Evolutionary conservation across 2,329 filamentous ascomycete genomes (phyloP), one percentile per base, ranked within the genome.

Genomic region (Drechslerella stenobrocha): DNA sequence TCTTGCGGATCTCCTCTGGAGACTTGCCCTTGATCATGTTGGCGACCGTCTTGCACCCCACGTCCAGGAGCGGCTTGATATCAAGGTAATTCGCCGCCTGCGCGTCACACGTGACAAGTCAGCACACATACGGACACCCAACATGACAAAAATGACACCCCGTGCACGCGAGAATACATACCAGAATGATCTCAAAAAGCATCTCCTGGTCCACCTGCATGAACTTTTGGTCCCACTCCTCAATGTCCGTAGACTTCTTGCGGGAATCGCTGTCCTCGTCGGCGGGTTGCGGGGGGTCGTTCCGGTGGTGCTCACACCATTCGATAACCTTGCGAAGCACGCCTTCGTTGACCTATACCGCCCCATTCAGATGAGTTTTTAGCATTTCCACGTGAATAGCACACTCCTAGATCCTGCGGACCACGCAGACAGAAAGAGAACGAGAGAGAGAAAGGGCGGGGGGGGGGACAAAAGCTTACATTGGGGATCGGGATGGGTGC

Each of bases 21-120:
- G 90, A 96, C 83, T 98, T 98, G 80, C 93, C 93, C 88, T 98
- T 98, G 82, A 98, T 98, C 93, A 98, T 98, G 80, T 98, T 98
- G 70, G 93, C 93, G 13, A 98, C 93, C 0, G 93, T 98, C 84
- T 98, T 98, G 85, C 93, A 98, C 70, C 93, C 93, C 66, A 97
- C 92, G 72, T 98, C 93, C 24, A 98, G 87, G 0, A 98, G 87
- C 1, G 90, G 88, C 83, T 97, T 98, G 81, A 98, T 98, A 73
- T 98, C 93, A 66, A 98, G 87, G 78, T 97, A 98, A 82, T 98
- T 98, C 74, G 92, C 90, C 2, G 93, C 93, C 89, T 93, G 23
- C n/a, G 3, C n/a, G 24, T n/a, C 23, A 18, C 61, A 66, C 61
- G 61, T 59, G 63, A 52, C 13, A 22, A 7, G 44, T 67, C 60